Evolutionary conservation across 2,329 filamentous ascomycete species (phyloP), one percentile per base, ranked within the genome.

Genomic region (Aspergillus quadrilineatus): DNA sequence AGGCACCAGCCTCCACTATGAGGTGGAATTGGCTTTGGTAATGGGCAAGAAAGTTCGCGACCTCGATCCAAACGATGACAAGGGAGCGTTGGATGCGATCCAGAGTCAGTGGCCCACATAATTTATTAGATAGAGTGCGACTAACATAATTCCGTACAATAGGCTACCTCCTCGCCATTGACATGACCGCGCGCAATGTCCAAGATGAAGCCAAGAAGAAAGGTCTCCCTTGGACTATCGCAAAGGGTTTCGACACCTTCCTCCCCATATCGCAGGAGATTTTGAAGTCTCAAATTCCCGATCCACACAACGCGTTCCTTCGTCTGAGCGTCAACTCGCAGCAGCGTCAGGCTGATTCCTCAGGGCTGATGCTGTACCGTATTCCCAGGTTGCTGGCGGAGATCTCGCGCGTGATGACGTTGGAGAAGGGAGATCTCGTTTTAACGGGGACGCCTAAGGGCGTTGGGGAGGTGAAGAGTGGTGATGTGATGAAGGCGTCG

Each of bases 181-280:
- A 99, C 77, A 95, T 99, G 90, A 99, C 94, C 8, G 94, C 89
- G 0, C 89, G 94, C 63, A 97, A 97, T 75, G 85, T 90, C 6
- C 94, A 99, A 77, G 90, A 96, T 67, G 92, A 97, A 79, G 93
- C 93, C 63, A 99, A 97, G 85, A 91, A 89, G 78, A 96, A 94
- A 81, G 92, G 94, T 36, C 86, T 97, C 14, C 94, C 94, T 6
- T 99, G 94, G 94, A 86, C 87, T 68, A 97, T 97, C 64, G 89
- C 90, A 65, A 99, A 99, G 80, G 94, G 94, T 46, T 99, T 97
- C 73, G 94, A 99, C 75, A 97, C 94, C 3, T 99, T 99, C 80
- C 82, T 96, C 50, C 94, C 94, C 57, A 83, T 99, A 69, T 90
- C 88, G 73, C 80, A 88, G 62, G 80, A 90, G 54, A 95, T 99